Base-by-base conservation (phyloP, 768 basidiomycete genomes). In the Pulveroboletus frians region DNA sequence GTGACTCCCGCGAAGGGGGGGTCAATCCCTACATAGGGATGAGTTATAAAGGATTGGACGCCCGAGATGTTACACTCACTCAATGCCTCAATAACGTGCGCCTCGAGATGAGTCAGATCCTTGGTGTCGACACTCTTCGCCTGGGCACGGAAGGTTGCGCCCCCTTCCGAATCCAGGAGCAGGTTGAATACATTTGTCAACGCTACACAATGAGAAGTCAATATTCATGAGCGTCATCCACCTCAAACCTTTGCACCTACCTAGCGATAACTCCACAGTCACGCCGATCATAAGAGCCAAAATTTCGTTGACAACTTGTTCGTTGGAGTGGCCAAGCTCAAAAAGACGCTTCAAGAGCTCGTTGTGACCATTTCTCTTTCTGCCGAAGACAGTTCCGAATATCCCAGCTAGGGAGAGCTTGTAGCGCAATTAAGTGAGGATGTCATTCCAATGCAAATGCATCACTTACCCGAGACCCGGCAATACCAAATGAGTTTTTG, bases 1-100 rank as follows among this genome's bases (percentile, higher is more conserved):
- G 77, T 82, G 29, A 79, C 77, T 47, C 88, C 87, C 46, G 74
- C 76, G 72, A 90, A 83, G 3, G 83, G 76, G 9, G 88, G 86
- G 38, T 85, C 83, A 42, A 88, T 71, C 46, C 88, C 86, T 89
- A 45, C 9, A 45, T 2, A 49, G 8, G 23, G 23, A 26, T 14
- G 17, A 11, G 34, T 63, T 17, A 61, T 47, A 13, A 50, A 34
- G 3, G 11, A 23, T 23, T 40, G 4, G 23, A 10, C 15, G 5
- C 30, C 9, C n/a, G 30, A 39, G 13, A 31, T 9, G 5, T n/a
- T 49, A 15, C 0, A 77, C 84, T 57, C 46, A 88, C 86, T 78
- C 51, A 88, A 63, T 13, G 85, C 84, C 63, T 92, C 89, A 17
- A 76, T 72, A 11, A 81, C 77, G 57, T 79, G 82, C 23, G 77